Base-by-base conservation (phyloP, 495 filamentous ascomycete genomes). In the Pseudotulostoma volvatum region DNA sequence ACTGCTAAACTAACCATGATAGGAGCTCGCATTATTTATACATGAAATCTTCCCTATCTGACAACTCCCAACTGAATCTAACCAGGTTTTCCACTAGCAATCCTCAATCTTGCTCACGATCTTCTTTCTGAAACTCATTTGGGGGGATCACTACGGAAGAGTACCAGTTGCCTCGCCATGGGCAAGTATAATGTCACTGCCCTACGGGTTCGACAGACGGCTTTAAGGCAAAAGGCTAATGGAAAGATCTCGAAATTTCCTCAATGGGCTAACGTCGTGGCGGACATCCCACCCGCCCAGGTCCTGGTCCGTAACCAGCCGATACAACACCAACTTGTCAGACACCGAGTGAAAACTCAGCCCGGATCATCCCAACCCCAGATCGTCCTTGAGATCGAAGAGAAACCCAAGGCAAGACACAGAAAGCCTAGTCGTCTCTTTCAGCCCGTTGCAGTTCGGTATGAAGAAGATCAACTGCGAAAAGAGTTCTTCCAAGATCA, bases 401-500 rank as follows among this genome's bases (percentile, higher is more conserved):
- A 61, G 39, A 66, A 63, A 46, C 54, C 41, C 34, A 49, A 41
- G 18, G 23, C 9, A 13, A 64, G 62, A 40, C 63, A 60, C 7
- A 71, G 72, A 48, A 81, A 76, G 53, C 61, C 81, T 4, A 84
- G 77, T 52, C 70, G 76, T 39, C 53, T 93, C 48, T 96, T 84
- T 61, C 70, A 76, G 48, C 90, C 90, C 3, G 71, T 84, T 36
- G 52, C 64, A 39, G 74, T 97, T 37, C 66, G 66, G 38, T 92
- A 86, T 55, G 81, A 84, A 34, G 90, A 97, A 56, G 92, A 97
- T 56, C 58, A 66, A 44, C 63, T 96, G 47, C 77, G 90, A 36
- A 63, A 51, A 40, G 63, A 79, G 18, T 97, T 96, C 64, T 96
- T 79, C 63, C 68, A 66, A 43, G 87, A 97, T 56, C 90, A 97